Percentiles rank a stretch among this genome's conserved stretches.
Evolutionary conservation across 2,329 filamentous ascomycete genomes (phyloP).

Genomic region (Microsporum canis): DNA sequence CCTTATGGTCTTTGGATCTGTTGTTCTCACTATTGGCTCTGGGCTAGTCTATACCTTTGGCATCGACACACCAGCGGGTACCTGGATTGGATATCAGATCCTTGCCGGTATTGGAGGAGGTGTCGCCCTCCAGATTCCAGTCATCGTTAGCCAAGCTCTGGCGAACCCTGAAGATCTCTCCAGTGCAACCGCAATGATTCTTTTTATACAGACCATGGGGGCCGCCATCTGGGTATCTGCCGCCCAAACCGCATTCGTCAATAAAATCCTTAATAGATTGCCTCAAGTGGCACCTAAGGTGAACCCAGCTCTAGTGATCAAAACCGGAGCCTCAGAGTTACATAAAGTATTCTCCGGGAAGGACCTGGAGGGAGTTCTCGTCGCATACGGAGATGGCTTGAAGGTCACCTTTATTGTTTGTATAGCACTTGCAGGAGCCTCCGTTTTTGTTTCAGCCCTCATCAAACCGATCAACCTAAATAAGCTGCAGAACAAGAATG

Average conservation of each 20-base stretch:
- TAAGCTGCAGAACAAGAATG: slow-evolving; percentile 3
- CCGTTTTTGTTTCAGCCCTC: slow-evolving; percentile 4
- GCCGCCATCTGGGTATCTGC: slow-evolving; percentile 18
- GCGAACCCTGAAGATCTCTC: slow-evolving; percentile 13
- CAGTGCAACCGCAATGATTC: slow-evolving; percentile 17
- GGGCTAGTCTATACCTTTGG: slow-evolving; percentile 23
- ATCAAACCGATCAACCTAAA: slow-evolving; percentile 7
- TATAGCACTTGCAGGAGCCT: slow-evolving; percentile 4
- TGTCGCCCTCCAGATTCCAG: slow-evolving; percentile 16
- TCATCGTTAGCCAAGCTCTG: slow-evolving; percentile 17
- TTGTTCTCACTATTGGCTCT: slow-evolving; percentile 20
- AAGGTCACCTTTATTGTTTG: slow-evolving; percentile 9
- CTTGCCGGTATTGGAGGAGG: slow-evolving; percentile 19
- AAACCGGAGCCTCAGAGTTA: slow-evolving; percentile 49
- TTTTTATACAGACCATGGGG: slow-evolving; percentile 18
- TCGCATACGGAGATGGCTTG: slow-evolving; percentile 11
- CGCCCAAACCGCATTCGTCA: slow-evolving; percentile 16
- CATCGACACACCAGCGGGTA: slow-evolving; percentile 14
- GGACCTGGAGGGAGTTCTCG: slow-evolving; percentile 9
- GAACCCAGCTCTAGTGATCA: slow-evolving; percentile 33
- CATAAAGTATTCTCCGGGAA: slow-evolving; percentile 41
- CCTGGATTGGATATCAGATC: slow-evolving; percentile 22
- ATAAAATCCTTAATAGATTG: slow-evolving; percentile 11
- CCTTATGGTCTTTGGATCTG: slow-evolving; percentile 16
- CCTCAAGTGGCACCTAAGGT: slow-evolving; percentile 26